These are phyloP conservation scores for Termitomyces sp. DNA, from an alignment of 768 basidiomycete genomes.

Conservation along the genomic window DNA sequence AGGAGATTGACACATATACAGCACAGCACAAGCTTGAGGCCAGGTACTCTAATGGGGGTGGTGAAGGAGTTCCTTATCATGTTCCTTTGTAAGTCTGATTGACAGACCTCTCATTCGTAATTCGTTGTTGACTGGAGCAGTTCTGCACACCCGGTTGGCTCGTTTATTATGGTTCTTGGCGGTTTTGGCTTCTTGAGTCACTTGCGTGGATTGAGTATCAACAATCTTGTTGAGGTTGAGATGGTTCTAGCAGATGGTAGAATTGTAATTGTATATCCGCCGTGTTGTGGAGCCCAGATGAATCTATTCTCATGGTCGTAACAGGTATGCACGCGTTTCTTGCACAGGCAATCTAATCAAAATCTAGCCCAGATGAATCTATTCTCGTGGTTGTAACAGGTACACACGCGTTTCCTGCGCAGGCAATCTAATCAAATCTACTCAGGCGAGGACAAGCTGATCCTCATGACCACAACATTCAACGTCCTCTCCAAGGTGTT, in stretches of 20 bases:
- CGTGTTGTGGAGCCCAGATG: too few species aligned
- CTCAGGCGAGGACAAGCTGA: too few species aligned
- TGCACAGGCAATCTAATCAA: too few species aligned
- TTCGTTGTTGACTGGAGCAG: conserved; percentile 27
- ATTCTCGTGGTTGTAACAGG: too few species aligned
- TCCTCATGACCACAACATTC: too few species aligned
- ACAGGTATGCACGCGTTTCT: too few species aligned
- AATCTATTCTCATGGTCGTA: too few species aligned
- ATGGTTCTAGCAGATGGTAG: conserved; percentile 87
- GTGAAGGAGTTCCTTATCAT: conserved; percentile 67
- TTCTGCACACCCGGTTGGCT: conserved; percentile 74
- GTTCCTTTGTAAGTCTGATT: conserved; percentile 59
- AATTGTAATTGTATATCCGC: too few species aligned
- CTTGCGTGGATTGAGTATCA: conserved; percentile 79
- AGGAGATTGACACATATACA: conserved; percentile 75
- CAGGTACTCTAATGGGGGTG: conserved; percentile 41
- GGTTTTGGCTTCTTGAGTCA: conserved; percentile 88
- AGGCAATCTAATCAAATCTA: too few species aligned
- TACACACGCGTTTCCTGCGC: too few species aligned
- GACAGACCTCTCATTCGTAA: not conserved
- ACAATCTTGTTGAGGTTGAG: conserved; percentile 88
- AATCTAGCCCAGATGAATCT: too few species aligned
- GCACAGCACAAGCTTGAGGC: conserved; percentile 63
- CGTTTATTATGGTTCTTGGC: conserved; percentile 75
- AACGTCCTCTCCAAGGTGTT: too few species aligned